Evolutionary conservation across 441 rosid species (phyloP), one percentile per base, ranked within the genome.

Genomic region (Cnidoscolus chayamansa): DNA sequence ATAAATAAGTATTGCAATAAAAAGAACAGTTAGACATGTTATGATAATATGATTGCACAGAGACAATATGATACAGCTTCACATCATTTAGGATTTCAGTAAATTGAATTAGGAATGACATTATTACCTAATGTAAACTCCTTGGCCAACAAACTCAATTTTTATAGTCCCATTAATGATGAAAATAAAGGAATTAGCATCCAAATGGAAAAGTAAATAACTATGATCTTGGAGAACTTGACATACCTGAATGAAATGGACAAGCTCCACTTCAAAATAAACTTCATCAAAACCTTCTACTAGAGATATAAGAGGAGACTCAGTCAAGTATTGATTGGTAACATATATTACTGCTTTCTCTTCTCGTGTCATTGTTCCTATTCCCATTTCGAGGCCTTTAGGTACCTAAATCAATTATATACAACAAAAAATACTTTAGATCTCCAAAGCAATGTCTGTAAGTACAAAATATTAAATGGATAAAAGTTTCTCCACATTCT

Each of bases 351-450:
- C 79, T 31, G 98, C 97, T 84, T 91, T 93, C 82, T 96, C 98
- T 81, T 90, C 84, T 67, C 87, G 87, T 57, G 95, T 60, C 99
- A 96, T 93, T 43, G 97, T 83, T 81, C 99, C 99, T 59, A 96
- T 86, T 79, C 97, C 99, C 83, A 93, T 89, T 83, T 96, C 98
- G 81, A 96, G 97, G 77, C 99, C 98, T 77, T 85, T 86, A 30
- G 99, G 99, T 69, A 96, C 92, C 99, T 96, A 77, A 77, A 79
- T 25, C 49, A 82, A 76, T 73, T 54, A 78, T 40, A 43, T 71
- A 65, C 63, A 75, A 70, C 3, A 13, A 59, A 70, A 68, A 74
- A 50, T 54, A 65, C 19, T 62, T 57, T 30, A 66, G 40, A 56
- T 20, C 10, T 17, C 40, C 3, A 62, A 16, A 58, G 25, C 20